Conservation (phyloP, 2,329 filamentous ascomycete species). For the Penicillium palitans region DNA sequence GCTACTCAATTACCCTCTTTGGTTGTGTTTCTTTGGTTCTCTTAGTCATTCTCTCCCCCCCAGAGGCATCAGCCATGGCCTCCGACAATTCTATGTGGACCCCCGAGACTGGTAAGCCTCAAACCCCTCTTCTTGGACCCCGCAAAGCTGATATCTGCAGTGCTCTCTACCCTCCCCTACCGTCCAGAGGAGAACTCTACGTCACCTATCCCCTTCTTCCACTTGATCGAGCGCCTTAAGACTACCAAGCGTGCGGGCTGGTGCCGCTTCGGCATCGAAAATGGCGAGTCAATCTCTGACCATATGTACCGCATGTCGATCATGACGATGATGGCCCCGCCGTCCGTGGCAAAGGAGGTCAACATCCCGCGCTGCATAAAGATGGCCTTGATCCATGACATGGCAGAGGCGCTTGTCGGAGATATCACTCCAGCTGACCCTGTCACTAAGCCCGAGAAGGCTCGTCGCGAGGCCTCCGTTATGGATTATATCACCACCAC, state of each 20-base stretch:
- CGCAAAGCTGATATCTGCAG: conserved; percentile 39
- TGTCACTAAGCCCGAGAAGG: conserved; percentile 84
- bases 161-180: conserved; percentile 64
- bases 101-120: conserved; percentile 36
- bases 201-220: conserved; percentile 88
- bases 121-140: not conserved
- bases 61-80: conserved; percentile 25
- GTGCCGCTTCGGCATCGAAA: conserved; percentile 76
- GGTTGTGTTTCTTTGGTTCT: conserved; percentile 5
- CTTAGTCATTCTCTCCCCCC: conserved; percentile 3
- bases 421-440: conserved; percentile 94
- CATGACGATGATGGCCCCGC: conserved; percentile 87
- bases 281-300: conserved; percentile 88
- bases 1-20: not conserved
- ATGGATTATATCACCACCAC: conserved; percentile 85
- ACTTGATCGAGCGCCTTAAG: conserved; percentile 90
- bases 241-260: conserved; percentile 96
- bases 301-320: conserved; percentile 99
- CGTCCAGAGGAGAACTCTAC: conserved; percentile 60
- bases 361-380: conserved; percentile 83
- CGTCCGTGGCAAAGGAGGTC: conserved; percentile 67
- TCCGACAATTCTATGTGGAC: conserved; percentile 37
- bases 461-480: conserved; percentile 76
- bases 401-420: conserved; percentile 92
- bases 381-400: conserved; percentile 96